Evolutionary conservation across 306 rosid species (phyloP), one percentile per base, ranked within the genome.

Genomic region (Gillenia trifoliata): DNA sequence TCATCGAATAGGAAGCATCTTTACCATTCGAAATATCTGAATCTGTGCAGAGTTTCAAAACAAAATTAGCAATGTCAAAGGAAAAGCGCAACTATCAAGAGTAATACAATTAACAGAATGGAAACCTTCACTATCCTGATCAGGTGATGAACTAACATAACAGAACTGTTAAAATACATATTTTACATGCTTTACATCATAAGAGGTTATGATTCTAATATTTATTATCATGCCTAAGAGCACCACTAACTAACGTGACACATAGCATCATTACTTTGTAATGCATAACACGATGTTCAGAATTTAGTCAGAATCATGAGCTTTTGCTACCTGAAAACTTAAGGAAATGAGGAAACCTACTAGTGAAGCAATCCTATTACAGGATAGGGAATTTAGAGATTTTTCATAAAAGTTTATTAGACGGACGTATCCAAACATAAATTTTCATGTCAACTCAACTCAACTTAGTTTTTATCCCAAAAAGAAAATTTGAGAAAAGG

Each of bases 11-110:
- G 19, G 79, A 79, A 41, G 75, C 89, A 64, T 66, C 79, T 60
- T 83, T 80, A 16, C 64, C 86, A 78, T 66, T 68, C 57, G 86
- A 80, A 80, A 70, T 82, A 31, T 28, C 87, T 2, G 28, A 67
- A 74, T 60, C 85, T 85, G 80, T 66, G 68, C 71, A 86, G 54
- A 78, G 54, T 30, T 71, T 41, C 20, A 5, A 65, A 75, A 54
- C 70, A 49, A 83, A 74, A 81, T 79, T 63, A 71, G 66, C 73
- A 56, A 66, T 61, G 64, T 60, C 64, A 26, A 26, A 28, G 64
- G 36, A 78, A 76, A 71, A n/a, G 65, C 73, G 38, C 22, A 38
- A 59, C 45, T 15, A 49, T 30, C 64, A 52, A 64, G 71, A 19
- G 19, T 57, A 45, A 33, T 28, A 73, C 29, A 31, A 26, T 49